These are phyloP conservation scores for Hortiboletus flavorubellus DNA, from an alignment of 768 basidiomycete species.

Conservation along the genomic window DNA sequence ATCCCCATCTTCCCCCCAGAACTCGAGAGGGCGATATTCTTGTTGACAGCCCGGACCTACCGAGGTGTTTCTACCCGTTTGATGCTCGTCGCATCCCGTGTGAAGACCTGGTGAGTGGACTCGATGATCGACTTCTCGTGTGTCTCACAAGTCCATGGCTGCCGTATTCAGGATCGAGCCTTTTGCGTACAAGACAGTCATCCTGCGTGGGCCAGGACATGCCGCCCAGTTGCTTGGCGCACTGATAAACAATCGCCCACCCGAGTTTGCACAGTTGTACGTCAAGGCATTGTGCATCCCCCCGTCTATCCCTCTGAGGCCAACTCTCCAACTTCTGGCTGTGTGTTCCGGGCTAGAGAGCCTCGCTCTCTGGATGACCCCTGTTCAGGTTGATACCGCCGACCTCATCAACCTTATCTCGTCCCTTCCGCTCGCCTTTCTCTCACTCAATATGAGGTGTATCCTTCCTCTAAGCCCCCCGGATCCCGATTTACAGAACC, in stretches of 20 bases:
- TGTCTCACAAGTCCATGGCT: neutral
- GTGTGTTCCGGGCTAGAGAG: conserved; percentile 9
- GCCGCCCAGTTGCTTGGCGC: conserved; percentile 10
- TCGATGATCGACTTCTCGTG: neutral
- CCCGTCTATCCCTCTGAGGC: conserved; percentile 9
- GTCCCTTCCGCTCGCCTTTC: conserved; percentile 12
- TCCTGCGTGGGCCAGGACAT: conserved; percentile 7
- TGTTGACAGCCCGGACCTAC: conserved; percentile 7
- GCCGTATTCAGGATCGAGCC: conserved; percentile 17
- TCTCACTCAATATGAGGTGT: conserved; percentile 15
- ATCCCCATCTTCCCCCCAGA: conserved; percentile 18
- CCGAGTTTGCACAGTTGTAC: conserved; percentile 5
- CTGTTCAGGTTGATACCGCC: neutral
- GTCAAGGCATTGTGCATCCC: conserved; percentile 18
- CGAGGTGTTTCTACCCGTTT: conserved; percentile 9
- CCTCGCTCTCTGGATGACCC: conserved; percentile 20
- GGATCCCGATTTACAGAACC: neutral
- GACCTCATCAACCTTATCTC: conserved; percentile 1
- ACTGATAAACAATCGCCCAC: conserved; percentile 3
- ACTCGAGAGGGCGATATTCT: conserved; percentile 20
- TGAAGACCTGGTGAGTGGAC: conserved; percentile 15
- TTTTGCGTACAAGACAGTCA: conserved; percentile 18
- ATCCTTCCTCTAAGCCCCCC: neutral
- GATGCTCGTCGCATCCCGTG: conserved; percentile 18
- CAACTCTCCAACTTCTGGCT: conserved; percentile 4